Conservation (phyloP, 805 yeast genomes). For the Wickerhamiella galacta region DNA sequence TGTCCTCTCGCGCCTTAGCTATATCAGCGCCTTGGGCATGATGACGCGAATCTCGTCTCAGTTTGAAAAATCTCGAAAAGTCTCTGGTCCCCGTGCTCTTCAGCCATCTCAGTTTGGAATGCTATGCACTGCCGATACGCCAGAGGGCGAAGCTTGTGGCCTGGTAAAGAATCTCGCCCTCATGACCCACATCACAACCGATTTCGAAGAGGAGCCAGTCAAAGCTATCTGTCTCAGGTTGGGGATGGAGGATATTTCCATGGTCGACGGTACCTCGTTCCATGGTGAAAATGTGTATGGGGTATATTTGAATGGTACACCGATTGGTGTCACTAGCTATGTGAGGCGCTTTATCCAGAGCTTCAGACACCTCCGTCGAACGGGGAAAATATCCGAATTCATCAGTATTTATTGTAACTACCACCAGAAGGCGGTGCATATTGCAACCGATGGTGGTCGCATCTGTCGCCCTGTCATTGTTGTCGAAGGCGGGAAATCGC, state of each 20-base stretch:
- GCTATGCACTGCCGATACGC: conserved; percentile 97
- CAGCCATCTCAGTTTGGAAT: conserved; percentile 99
- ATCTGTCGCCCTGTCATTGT: conserved; percentile 93
- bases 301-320: conserved; percentile 83
- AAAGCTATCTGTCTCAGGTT: conserved; percentile 55
- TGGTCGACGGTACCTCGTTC: conserved; percentile 67
- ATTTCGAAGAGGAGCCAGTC: conserved; percentile 88
- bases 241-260: conserved; percentile 77
- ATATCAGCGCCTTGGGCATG: conserved; percentile 94
- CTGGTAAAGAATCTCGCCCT: conserved; percentile 89
- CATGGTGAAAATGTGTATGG: conserved; percentile 69
- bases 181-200: conserved; percentile 98
- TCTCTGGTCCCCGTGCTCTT: conserved; percentile 94
- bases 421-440: conserved; percentile 86
- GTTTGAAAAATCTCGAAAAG: conserved; percentile 93
- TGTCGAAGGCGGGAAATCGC: conserved; percentile 53
- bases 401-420: conserved; percentile 79
- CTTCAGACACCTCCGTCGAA: conserved; percentile 67
- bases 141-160: conserved; percentile 99
- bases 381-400: conserved; percentile 75
- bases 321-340: conserved; percentile 75
- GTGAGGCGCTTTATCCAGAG: conserved; percentile 67
- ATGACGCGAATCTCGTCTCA: conserved; percentile 99
- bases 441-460: conserved; percentile 98
- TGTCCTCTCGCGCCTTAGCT: conserved; percentile 77